phyloP scores from a whole-genome alignment of 1,139 yeast species.

The Yamadazyma sp. region DNA sequence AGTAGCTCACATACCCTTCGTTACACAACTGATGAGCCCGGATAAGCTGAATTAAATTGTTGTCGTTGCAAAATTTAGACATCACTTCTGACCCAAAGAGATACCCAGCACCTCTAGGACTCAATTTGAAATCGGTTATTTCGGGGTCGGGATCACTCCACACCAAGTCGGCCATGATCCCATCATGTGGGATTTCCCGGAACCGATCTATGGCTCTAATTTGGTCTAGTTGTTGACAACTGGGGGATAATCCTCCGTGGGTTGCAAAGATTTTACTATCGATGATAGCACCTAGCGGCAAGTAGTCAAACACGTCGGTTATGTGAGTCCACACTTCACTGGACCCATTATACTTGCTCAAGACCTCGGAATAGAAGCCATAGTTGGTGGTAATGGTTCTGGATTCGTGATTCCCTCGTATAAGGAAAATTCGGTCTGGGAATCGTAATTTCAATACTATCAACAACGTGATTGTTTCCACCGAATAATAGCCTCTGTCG shows the following conservation, averaged over 20 bases:
- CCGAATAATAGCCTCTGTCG: slow-evolving; percentile 83
- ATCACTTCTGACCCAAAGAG: slow-evolving; percentile 92
- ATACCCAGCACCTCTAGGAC: slow-evolving; percentile 97
- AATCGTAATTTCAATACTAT: slow-evolving; percentile 84
- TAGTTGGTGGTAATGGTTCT: slow-evolving; percentile 95
- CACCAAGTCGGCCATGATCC: slow-evolving; percentile 97
- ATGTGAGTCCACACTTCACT: slow-evolving; percentile 84
- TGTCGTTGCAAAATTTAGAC: slow-evolving; percentile 77
- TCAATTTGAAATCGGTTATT: slow-evolving; percentile 76
- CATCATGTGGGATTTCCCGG: slow-evolving; percentile 95
- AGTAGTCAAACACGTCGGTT: slow-evolving; percentile 89
- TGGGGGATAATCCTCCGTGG: slow-evolving; percentile 95
- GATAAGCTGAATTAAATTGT: slow-evolving; percentile 75
- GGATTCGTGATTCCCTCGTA: slow-evolving; percentile 95
- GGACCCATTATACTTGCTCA: slow-evolving; percentile 77
- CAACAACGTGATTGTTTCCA: slow-evolving; percentile 84
- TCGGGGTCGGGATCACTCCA: slow-evolving; percentile 98
- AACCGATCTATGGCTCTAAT: slow-evolving; percentile 86
- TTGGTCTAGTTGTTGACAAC: slow-evolving; percentile 91
- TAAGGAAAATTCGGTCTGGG: slow-evolving; percentile 76
- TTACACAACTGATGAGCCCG: slow-evolving; percentile 97
- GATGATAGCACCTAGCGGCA: slow-evolving; percentile 89
- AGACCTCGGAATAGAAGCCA: slow-evolving; percentile 93
- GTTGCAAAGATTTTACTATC: slow-evolving; percentile 92
- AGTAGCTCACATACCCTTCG: slow-evolving; percentile 90